Percentiles rank a stretch among this genome's conserved stretches.
These are phyloP conservation scores for Aspergillus neotritici DNA, from an alignment of 2,329 filamentous ascomycete genomes.

Conservation along the genomic window DNA sequence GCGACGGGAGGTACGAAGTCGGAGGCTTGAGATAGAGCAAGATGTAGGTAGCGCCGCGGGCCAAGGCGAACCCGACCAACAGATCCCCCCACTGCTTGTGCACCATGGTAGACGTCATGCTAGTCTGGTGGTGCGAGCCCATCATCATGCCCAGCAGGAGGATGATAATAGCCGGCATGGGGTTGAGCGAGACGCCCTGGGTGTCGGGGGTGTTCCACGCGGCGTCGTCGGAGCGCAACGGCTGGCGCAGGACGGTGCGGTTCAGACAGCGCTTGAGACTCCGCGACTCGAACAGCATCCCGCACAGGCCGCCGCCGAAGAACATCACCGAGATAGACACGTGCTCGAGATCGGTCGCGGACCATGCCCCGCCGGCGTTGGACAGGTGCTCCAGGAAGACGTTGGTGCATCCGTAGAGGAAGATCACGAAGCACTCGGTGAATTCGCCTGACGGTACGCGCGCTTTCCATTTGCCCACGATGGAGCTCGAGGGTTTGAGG, in stretches of 20 bases:
- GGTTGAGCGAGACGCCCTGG: constrained; percentile 76
- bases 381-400: constrained; percentile 88
- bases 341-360: constrained; percentile 78
- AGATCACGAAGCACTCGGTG: constrained; percentile 82
- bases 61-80: constrained; percentile 72
- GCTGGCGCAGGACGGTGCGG: constrained; percentile 41
- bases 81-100: constrained; percentile 91
- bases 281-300: constrained; percentile 78
- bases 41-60: constrained; percentile 73
- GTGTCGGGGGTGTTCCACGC: constrained; percentile 56
- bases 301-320: constrained; percentile 81
- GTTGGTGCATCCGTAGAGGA: constrained; percentile 81
- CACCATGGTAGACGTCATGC: constrained; percentile 82
- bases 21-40: constrained; percentile 75
- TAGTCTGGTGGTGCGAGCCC: constrained; percentile 80
- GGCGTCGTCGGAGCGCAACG: constrained; percentile 42
- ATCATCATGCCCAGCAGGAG: constrained; percentile 89
- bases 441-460: constrained; percentile 74
- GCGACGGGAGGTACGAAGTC: constrained; percentile 69
- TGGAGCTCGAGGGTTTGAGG: constrained; percentile 57
- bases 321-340: constrained; percentile 90
- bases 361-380: constrained; percentile 65
- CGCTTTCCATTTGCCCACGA: constrained; percentile 58
- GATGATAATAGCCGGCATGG: constrained; percentile 80
- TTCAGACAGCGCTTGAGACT: constrained; percentile 56